phyloP scores from a whole-genome alignment of 2,329 filamentous ascomycete species.

The Coniochaeta sp. region DNA sequence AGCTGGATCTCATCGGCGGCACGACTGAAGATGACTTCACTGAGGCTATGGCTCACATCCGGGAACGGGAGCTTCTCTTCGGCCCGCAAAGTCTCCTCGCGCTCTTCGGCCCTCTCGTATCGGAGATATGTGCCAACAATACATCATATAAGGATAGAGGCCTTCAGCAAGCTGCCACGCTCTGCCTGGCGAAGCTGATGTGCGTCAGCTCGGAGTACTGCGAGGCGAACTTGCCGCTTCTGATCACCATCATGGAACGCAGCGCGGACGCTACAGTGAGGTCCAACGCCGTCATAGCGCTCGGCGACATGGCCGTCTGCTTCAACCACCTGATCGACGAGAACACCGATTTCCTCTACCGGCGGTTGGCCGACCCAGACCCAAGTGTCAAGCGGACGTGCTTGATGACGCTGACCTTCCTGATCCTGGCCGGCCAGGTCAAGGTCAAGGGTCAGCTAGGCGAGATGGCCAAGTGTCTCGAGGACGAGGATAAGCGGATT shows the following conservation, averaged over 20 bases:
- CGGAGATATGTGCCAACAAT: slow-evolving; percentile 92
- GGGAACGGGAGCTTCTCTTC: slow-evolving; percentile 77
- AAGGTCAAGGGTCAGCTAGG: slow-evolving; percentile 98
- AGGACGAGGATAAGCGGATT: slow-evolving; percentile 91
- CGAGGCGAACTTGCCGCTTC: slow-evolving; percentile 80
- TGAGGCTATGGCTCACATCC: slow-evolving; percentile 76
- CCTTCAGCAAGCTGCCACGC: slow-evolving; percentile 84
- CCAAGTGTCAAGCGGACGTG: slow-evolving; percentile 92
- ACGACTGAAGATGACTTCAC: slow-evolving; percentile 94
- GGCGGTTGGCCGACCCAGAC: slow-evolving; percentile 81
- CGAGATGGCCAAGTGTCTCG: slow-evolving; percentile 98
- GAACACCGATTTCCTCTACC: slow-evolving; percentile 96
- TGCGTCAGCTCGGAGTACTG: slow-evolving; percentile 96
- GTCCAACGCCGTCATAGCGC: slow-evolving; percentile 91
- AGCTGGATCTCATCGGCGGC: slow-evolving; percentile 92
- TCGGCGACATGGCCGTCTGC: slow-evolving; percentile 98
- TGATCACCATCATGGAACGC: slow-evolving; percentile 96
- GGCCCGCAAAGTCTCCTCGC: slow-evolving; percentile 78
- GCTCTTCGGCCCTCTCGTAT: slow-evolving; percentile 83
- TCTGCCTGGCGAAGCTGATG: slow-evolving; percentile 97
- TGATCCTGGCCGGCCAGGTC: slow-evolving; percentile 94
- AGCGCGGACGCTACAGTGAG: slow-evolving; percentile 87
- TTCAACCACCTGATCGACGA: slow-evolving; percentile 99
- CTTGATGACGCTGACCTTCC: slow-evolving; percentile 95
- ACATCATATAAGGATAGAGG: slow-evolving; percentile 84